Evolutionary conservation across 495 filamentous ascomycete species (phyloP).

Genomic region (Podospora bellae-mahoneyi): DNA sequence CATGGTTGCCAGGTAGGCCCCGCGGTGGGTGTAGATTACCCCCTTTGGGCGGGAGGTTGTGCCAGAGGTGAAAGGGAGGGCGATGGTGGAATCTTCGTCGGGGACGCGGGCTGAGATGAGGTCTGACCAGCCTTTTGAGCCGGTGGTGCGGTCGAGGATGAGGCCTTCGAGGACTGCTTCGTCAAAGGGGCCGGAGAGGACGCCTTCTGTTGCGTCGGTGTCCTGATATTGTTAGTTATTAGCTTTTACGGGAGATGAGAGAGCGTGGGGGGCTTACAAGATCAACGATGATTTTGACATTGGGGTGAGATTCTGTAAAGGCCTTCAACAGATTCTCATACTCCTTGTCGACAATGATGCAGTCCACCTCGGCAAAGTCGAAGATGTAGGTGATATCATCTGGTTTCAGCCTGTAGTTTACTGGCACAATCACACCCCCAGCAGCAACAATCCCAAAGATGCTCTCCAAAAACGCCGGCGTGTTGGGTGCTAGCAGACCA

Average conservation of each 20-base stretch:
- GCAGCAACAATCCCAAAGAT: conserved; percentile 88
- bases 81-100: conserved; percentile 76
- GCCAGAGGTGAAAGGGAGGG: conserved; percentile 82
- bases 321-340: conserved; percentile 64
- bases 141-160: conserved; percentile 58
- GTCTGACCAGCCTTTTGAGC: conserved; percentile 70
- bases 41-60: conserved; percentile 93
- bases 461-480: conserved; percentile 86
- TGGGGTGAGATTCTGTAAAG: conserved; percentile 57
- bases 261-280: conserved; percentile 23
- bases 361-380: conserved; percentile 75
- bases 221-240: conserved; percentile 49
- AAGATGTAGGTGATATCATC: conserved; percentile 93
- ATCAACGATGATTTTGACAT: conserved; percentile 72
- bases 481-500: conserved; percentile 86
- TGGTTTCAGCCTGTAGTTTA: conserved; percentile 86
- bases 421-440: conserved; percentile 70
- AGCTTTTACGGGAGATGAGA: not conserved
- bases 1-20: conserved; percentile 78
- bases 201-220: conserved; percentile 71
- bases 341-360: conserved; percentile 85
- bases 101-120: conserved; percentile 59
- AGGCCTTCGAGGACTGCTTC: conserved; percentile 79
- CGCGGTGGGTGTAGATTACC: conserved; percentile 86
- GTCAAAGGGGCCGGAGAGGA: conserved; percentile 76